Evolutionary conservation across 257 asterid species (phyloP).

Genomic region (Solanum boliviense): DNA sequence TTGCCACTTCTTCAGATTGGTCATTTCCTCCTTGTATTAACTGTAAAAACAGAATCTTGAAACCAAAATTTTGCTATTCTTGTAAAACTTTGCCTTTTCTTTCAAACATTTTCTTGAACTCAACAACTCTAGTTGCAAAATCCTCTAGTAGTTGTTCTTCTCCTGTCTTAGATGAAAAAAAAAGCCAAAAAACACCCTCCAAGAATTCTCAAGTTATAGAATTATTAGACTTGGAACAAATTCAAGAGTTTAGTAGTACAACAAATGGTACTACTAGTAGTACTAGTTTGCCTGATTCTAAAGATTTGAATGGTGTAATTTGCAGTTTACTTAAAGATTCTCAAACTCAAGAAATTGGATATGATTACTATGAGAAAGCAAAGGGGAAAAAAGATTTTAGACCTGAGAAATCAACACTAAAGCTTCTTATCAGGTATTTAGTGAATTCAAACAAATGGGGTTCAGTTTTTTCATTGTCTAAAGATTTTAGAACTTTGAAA

Average conservation of each 20-base stretch:
- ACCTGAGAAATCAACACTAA: slow-evolving; percentile 46
- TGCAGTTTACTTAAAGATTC: slow-evolving; percentile 53
- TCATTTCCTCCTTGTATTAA: slow-evolving; percentile 25
- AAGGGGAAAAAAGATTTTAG: slow-evolving; percentile 30
- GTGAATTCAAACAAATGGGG: slow-evolving; percentile 45
- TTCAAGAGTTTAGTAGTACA: slow-evolving; percentile 18
- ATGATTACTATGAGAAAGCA: slow-evolving; percentile 47
- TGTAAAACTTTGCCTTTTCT: slow-evolving; percentile 19
- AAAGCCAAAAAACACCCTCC: neutral
- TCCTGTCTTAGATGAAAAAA: slow-evolving; percentile 31
- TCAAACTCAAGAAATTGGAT: slow-evolving; percentile 44
- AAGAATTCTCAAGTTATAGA: slow-evolving; percentile 25
- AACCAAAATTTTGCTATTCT: slow-evolving; percentile 5
- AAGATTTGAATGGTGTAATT: slow-evolving; percentile 44
- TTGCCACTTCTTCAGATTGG: slow-evolving; percentile 53
- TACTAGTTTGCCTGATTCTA: slow-evolving; percentile 18
- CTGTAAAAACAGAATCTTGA: slow-evolving; percentile 12
- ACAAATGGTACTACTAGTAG: neutral
- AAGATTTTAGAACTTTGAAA: slow-evolving; percentile 36
- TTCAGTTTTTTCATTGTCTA: slow-evolving; percentile 23
- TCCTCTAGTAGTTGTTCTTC: slow-evolving; percentile 51
- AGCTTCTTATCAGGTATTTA: slow-evolving; percentile 63
- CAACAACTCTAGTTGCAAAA: slow-evolving; percentile 28
- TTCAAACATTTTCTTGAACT: slow-evolving; percentile 32
- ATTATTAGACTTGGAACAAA: slow-evolving; percentile 23